Conservation (phyloP, 108 stramenopile genomes). For the Cylindrotheca closterium region DNA sequence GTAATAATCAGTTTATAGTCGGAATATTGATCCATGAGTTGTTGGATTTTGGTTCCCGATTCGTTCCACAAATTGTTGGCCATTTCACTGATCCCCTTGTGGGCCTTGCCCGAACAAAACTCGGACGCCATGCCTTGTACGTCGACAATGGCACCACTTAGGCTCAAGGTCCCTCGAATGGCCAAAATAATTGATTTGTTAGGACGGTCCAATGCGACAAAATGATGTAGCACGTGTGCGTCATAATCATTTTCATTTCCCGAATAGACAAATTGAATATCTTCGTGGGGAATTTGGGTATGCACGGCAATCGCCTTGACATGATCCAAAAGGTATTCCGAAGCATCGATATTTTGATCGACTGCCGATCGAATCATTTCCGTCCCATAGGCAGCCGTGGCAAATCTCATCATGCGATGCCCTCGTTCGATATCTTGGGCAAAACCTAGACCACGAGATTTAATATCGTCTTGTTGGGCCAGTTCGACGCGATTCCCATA, state of each 20-base stretch:
- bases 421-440: background rate
- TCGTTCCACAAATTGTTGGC: slow-evolving; percentile 36
- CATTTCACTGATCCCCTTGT: slow-evolving; percentile 45
- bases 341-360: background rate
- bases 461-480: background rate
- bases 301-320: background rate
- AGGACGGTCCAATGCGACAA: slow-evolving; percentile 41
- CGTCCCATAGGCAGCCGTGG: background rate
- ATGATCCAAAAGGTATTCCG: background rate
- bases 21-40: slow-evolving; percentile 14
- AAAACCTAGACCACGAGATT: background rate
- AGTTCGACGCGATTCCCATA: background rate
- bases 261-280: background rate
- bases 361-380: slow-evolving; percentile 1
- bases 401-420: background rate
- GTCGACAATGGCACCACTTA: slow-evolving; percentile 40
- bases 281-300: background rate
- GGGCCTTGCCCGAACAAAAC: slow-evolving; percentile 49
- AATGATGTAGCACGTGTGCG: slow-evolving; percentile 26
- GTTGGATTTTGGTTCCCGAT: slow-evolving; percentile 11
- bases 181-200: slow-evolving; percentile 36
- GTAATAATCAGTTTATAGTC: slow-evolving; percentile 44
- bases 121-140: slow-evolving; percentile 21
- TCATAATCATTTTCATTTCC: background rate
- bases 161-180: slow-evolving; percentile 51